Conservation (phyloP, 2,329 filamentous ascomycete genomes). For the Teratosphaeria nubilosa region DNA sequence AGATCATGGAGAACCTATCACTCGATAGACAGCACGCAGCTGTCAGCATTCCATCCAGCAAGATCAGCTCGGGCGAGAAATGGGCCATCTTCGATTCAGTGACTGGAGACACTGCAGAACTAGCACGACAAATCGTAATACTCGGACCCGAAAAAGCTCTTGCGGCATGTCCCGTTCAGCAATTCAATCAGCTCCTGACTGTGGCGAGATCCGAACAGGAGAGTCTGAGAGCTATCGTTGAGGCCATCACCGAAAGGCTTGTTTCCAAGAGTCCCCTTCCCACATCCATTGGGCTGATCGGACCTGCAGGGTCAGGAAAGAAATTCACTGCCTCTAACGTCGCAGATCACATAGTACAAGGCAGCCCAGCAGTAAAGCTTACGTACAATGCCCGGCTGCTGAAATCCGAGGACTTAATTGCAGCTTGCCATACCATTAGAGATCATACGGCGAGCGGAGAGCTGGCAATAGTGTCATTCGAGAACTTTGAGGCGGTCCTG, state of each 20-base stretch:
- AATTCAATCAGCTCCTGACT: conserved; percentile 20
- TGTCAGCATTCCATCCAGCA: conserved; percentile 21
- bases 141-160: conserved; percentile 21
- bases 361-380: conserved; percentile 14
- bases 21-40: conserved; percentile 16
- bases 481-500: conserved; percentile 23
- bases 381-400: conserved; percentile 21
- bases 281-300: conserved; percentile 23
- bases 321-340: conserved; percentile 24
- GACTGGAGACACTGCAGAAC: conserved; percentile 24
- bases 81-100: conserved; percentile 25
- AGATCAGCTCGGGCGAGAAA: conserved; percentile 24
- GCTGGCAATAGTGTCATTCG: conserved; percentile 20
- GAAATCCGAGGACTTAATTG: conserved; percentile 17
- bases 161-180: conserved; percentile 18
- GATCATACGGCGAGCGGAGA: conserved; percentile 18
- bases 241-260: conserved; percentile 21
- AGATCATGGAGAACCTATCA: conserved; percentile 15
- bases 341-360: conserved; percentile 14
- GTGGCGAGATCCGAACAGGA: conserved; percentile 24
- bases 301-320: conserved; percentile 23
- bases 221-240: conserved; percentile 20
- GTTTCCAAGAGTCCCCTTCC: conserved; percentile 12
- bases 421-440: conserved; percentile 22
- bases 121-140: conserved; percentile 24